Base-by-base conservation (phyloP, 129 eudicot genomes). In the Flaveria brownii region DNA sequence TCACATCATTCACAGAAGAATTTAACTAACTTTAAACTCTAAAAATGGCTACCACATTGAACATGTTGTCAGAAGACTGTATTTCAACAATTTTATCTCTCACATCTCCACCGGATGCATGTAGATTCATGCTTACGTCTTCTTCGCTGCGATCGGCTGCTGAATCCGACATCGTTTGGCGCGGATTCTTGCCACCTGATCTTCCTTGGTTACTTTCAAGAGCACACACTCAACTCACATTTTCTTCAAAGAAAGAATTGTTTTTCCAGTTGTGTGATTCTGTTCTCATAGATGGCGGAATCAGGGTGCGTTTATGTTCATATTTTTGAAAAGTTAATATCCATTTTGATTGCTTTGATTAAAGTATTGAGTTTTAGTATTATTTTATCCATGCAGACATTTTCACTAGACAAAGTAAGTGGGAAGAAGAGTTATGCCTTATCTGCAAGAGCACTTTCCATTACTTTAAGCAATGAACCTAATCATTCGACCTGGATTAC, bases 241-340 rank as follows among this genome's bases (percentile, higher is more conserved):
- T 80, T 68, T 81, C 84, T 15, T 88, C 91, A 2, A 86, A 57
- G 75, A 90, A 84, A 76, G 85, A 84, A 1, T 52, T 88, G 33
- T 90, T 77, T 79, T 72, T 74, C 15, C 33, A 13, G 52, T 84
- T 90, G 20, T 90, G 88, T 70, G 68, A 85, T 42, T 79, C 88
- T 33, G 39, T 88, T 61, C 83, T 85, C 71, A 68, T 90, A 10
- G 96, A 90, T 78, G 91, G 81, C 13, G 96, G 96, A 10, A 66
- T 42, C 15, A 84, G 85, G 84, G 96, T 87, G 43, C 52, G 81
- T 74, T 52, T 18, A 18, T 43, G 50, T 15, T 18, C 36, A 69
- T 33, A 14, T 33, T 42, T 50, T 49, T 36, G 54, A 65, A 49
- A 70, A 47, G 68, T 33, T 63, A 22, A 28, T 2, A 1, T 1